These are phyloP conservation scores for Leccinum disarticulatum DNA, from an alignment of 768 basidiomycete species.

Conservation along the genomic window DNA sequence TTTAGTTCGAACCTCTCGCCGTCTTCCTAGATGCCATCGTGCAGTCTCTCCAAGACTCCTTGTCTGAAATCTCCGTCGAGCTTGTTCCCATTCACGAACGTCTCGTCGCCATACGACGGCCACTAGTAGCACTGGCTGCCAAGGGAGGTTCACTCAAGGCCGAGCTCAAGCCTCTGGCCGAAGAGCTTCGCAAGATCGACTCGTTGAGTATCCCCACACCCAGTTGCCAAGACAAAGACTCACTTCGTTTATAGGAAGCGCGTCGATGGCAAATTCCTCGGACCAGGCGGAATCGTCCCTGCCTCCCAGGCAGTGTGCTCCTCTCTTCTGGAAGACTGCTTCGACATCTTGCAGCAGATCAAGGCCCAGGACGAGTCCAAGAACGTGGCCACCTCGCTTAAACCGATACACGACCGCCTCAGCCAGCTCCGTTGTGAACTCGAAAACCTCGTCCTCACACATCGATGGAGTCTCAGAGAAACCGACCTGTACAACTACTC, in stretches of 20 bases:
- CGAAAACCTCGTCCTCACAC: slow-evolving; percentile 90
- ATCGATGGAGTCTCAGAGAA: slow-evolving; percentile 95
- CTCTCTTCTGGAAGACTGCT: slow-evolving; percentile 93
- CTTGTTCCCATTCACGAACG: slow-evolving; percentile 89
- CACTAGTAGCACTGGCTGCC: slow-evolving; percentile 84
- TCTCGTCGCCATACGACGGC: slow-evolving; percentile 83
- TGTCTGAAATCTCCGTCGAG: slow-evolving; percentile 86
- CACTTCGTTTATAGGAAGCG: slow-evolving; percentile 58
- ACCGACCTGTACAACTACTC: slow-evolving; percentile 94
- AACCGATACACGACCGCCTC: slow-evolving; percentile 92
- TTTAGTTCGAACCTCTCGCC: background rate
- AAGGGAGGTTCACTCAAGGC: slow-evolving; percentile 83
- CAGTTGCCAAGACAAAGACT: slow-evolving; percentile 18
- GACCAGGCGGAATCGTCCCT: slow-evolving; percentile 86
- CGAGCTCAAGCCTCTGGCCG: slow-evolving; percentile 86
- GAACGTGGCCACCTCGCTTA: slow-evolving; percentile 80
- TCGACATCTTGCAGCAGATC: slow-evolving; percentile 94
- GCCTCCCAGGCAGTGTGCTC: slow-evolving; percentile 89
- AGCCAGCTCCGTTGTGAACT: slow-evolving; percentile 82
- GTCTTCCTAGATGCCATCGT: slow-evolving; percentile 65
- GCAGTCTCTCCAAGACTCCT: slow-evolving; percentile 72
- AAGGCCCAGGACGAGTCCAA: slow-evolving; percentile 88
- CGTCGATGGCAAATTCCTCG: slow-evolving; percentile 94
- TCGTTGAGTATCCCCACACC: slow-evolving; percentile 67
- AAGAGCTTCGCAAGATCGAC: slow-evolving; percentile 95